These are phyloP conservation scores for Fusarium sp. DNA, from an alignment of 2,329 filamentous ascomycete species.

Conservation along the genomic window DNA sequence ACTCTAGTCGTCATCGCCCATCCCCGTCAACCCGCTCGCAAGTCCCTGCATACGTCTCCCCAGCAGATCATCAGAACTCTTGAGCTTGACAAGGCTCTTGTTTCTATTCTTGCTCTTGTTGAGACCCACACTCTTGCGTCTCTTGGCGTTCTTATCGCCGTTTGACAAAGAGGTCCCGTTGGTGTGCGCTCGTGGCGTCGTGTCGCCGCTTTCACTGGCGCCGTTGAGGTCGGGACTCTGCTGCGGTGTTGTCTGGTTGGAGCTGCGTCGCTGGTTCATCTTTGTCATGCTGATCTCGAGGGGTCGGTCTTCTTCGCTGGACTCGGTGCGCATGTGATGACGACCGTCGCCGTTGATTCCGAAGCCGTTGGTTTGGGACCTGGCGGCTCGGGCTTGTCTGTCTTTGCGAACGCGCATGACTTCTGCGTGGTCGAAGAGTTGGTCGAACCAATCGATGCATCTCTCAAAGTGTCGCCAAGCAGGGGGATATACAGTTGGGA, in stretches of 20 bases:
- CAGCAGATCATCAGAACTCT: slow-evolving; percentile 66
- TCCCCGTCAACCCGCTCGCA: slow-evolving; percentile 61
- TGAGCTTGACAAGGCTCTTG: slow-evolving; percentile 62
- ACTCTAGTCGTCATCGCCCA: slow-evolving; percentile 53
- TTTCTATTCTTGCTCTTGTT: slow-evolving; percentile 53
- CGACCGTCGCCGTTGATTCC: slow-evolving; percentile 39
- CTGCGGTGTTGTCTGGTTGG: slow-evolving; percentile 29
- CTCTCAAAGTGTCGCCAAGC: slow-evolving; percentile 88
- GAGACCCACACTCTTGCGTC: slow-evolving; percentile 40
- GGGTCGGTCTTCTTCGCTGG: slow-evolving; percentile 80
- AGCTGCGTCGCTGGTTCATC: slow-evolving; percentile 49
- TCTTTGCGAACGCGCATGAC: slow-evolving; percentile 46
- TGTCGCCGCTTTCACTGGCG: slow-evolving; percentile 34
- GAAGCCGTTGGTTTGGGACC: slow-evolving; percentile 13
- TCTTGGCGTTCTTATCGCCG: slow-evolving; percentile 42
- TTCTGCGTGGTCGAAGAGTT: slow-evolving; percentile 71
- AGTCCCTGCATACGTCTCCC: slow-evolving; percentile 67
- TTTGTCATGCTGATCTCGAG: slow-evolving; percentile 80
- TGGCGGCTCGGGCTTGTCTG: slow-evolving; percentile 17
- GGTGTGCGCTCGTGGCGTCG: slow-evolving; percentile 16
- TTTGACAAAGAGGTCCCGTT: slow-evolving; percentile 26
- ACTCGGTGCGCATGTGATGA: slow-evolving; percentile 59
- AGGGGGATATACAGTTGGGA: slow-evolving; percentile 86
- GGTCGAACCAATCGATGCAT: slow-evolving; percentile 82
- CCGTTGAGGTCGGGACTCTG: slow-evolving; percentile 15